Conservation (phyloP, 2,329 filamentous ascomycete genomes). For the Trichoderma pleuroti region DNA sequence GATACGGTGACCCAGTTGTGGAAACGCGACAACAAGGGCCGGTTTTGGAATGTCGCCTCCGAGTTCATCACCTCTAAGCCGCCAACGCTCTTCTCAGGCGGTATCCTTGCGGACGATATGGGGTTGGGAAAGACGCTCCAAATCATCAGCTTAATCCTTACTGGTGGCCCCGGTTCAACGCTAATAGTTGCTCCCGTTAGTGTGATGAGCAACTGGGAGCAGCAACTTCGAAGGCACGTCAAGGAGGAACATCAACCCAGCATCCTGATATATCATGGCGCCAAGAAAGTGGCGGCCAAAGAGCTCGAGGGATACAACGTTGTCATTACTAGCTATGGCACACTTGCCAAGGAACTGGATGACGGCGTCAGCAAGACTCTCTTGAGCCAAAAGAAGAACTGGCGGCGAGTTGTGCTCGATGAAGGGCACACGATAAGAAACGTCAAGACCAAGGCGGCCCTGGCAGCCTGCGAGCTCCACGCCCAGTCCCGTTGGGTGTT, state of each 20-base stretch:
- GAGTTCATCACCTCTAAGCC: conserved; percentile 57
- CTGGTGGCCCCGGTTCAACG: conserved; percentile 56
- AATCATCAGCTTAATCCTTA: conserved; percentile 73
- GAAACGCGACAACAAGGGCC: conserved; percentile 51
- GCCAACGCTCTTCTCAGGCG: conserved; percentile 69
- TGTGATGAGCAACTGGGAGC: conserved; percentile 88
- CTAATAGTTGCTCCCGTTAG: conserved; percentile 78
- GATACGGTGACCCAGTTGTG: conserved; percentile 70
- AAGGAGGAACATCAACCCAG: conserved; percentile 58
- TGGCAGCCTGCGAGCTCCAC: conserved; percentile 63
- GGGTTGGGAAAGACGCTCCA: conserved; percentile 87
- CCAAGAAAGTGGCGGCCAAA: conserved; percentile 50
- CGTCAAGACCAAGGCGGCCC: conserved; percentile 65
- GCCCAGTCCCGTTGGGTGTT: conserved; percentile 75
- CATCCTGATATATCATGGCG: conserved; percentile 72
- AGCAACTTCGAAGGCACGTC: conserved; percentile 73
- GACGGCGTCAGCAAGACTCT: conserved; percentile 22
- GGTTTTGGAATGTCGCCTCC: conserved; percentile 59
- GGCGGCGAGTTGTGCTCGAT: conserved; percentile 77
- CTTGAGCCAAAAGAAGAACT: conserved; percentile 45
- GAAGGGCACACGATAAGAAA: conserved; percentile 84
- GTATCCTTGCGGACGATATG: conserved; percentile 88
- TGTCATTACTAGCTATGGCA: conserved; percentile 82
- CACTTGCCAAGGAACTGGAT: conserved; percentile 63
- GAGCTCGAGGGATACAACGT: conserved; percentile 67